phyloP scores from a whole-genome alignment of 2,329 filamentous ascomycete species.

The Zarea fungicola region DNA sequence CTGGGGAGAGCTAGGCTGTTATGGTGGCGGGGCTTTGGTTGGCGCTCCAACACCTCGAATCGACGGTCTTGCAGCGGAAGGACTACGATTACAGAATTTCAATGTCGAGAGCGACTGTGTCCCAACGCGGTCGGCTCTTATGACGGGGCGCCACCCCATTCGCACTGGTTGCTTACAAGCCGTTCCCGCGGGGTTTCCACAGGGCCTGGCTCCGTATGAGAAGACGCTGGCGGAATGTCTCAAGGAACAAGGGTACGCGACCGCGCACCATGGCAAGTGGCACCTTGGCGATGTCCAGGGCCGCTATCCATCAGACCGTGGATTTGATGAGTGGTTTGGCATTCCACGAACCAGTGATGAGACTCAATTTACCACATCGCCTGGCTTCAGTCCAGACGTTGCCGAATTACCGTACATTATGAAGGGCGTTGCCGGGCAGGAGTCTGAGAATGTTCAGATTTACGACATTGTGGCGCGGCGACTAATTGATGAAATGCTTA shows the following conservation, averaged over 20 bases:
- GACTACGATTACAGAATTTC: slow-evolving; percentile 30
- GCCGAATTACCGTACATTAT: slow-evolving; percentile 31
- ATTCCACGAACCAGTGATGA: slow-evolving; percentile 33
- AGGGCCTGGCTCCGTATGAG: slow-evolving; percentile 29
- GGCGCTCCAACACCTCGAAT: slow-evolving; percentile 30
- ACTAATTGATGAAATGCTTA: slow-evolving; percentile 28
- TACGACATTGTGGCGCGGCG: slow-evolving; percentile 28
- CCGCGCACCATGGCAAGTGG: slow-evolving; percentile 32
- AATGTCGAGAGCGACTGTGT: slow-evolving; percentile 34
- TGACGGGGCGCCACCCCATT: slow-evolving; percentile 32
- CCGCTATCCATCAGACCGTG: slow-evolving; percentile 29
- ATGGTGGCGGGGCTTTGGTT: slow-evolving; percentile 27
- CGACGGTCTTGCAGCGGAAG: slow-evolving; percentile 27
- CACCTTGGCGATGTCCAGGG: slow-evolving; percentile 30
- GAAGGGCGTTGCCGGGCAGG: slow-evolving; percentile 22
- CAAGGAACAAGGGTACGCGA: slow-evolving; percentile 23
- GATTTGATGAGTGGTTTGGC: slow-evolving; percentile 33
- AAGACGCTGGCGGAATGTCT: slow-evolving; percentile 26
- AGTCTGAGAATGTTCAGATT: slow-evolving; percentile 25
- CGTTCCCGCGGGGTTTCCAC: slow-evolving; percentile 28
- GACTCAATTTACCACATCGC: slow-evolving; percentile 28
- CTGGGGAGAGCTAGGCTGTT: slow-evolving; percentile 32
- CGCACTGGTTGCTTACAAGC: slow-evolving; percentile 30
- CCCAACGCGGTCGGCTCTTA: slow-evolving; percentile 29
- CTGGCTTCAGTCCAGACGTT: slow-evolving; percentile 28